These are phyloP conservation scores for Botrytis elliptica DNA, from an alignment of 2,329 filamentous ascomycete species.

Conservation along the genomic window DNA sequence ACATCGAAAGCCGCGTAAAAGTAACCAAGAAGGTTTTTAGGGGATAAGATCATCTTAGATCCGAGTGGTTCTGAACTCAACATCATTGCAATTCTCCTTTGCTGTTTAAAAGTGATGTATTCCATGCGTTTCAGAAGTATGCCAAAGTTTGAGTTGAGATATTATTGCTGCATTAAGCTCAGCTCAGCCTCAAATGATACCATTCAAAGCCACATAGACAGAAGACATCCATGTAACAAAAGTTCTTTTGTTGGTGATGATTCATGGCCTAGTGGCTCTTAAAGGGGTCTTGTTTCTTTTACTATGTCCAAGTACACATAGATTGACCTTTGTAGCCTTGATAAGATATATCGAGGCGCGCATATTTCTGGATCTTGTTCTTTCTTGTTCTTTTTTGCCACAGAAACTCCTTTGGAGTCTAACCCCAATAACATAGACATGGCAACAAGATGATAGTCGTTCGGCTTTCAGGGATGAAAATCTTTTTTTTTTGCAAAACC, in stretches of 20 bases:
- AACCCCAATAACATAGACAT: neutral
- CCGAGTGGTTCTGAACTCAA: neutral
- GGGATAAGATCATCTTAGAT: neutral
- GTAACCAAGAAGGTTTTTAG: neutral
- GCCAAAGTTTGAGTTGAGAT: neutral
- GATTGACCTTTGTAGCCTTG: neutral
- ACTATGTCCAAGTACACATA: neutral
- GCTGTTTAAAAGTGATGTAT: neutral
- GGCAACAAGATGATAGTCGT: neutral
- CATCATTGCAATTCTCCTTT: neutral
- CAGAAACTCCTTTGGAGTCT: neutral
- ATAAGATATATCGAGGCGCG: neutral
- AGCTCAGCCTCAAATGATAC: neutral
- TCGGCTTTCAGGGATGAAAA: too few species aligned
- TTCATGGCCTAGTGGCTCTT: neutral
- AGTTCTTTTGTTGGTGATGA: neutral
- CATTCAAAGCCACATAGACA: neutral
- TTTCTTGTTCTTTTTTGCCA: neutral
- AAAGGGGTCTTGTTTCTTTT: neutral
- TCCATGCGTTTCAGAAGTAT: neutral
- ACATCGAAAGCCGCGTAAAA: neutral
- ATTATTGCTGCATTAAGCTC: neutral
- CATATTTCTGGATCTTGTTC: neutral
- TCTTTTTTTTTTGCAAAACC: neutral
- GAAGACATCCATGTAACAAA: neutral